Percentiles rank a stretch among this genome's conserved stretches.
These are phyloP conservation scores for Curvularia hawaiiensis DNA, from an alignment of 2,329 filamentous ascomycete species.

Conservation along the genomic window DNA sequence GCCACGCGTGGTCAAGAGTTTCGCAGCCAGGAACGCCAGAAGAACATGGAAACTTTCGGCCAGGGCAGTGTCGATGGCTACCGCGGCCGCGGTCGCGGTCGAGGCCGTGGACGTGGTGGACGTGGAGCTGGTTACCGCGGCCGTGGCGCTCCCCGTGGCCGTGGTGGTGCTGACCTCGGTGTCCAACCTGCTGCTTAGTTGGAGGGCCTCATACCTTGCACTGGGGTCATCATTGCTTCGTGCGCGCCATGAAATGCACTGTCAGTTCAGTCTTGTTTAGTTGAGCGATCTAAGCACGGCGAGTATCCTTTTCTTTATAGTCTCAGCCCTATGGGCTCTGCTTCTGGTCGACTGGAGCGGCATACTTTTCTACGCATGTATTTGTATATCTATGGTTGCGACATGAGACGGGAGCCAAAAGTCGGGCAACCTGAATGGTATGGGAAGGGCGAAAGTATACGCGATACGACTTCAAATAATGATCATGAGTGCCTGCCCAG, in stretches of 20 bases:
- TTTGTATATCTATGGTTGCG: conserved; percentile 14
- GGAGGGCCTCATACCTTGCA: conserved; percentile 1
- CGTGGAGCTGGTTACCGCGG: conserved; percentile 54
- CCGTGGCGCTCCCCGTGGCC: conserved; percentile 47
- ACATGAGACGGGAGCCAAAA: conserved; percentile 2
- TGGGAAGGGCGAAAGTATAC: conserved; percentile 4
- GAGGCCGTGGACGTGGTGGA: conserved; percentile 64
- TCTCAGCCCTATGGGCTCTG: conserved; percentile 19
- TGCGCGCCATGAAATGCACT: neutral
- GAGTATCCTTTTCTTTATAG: conserved; percentile 11
- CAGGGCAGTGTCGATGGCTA: conserved; percentile 92
- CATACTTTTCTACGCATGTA: conserved; percentile 11
- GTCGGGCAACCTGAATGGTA: neutral
- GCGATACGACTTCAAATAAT: conserved; percentile 12
- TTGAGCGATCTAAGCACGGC: conserved; percentile 8
- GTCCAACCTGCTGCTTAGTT: conserved; percentile 32
- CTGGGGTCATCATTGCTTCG: neutral
- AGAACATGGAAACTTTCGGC: conserved; percentile 97
- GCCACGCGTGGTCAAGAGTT: conserved; percentile 75
- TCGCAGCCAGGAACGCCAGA: conserved; percentile 89
- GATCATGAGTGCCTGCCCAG: conserved; percentile 5
- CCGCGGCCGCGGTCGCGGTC: conserved; percentile 76
- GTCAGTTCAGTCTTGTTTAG: conserved; percentile 9
- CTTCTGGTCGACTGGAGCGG: conserved; percentile 15
- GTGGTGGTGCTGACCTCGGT: conserved; percentile 33